Base-by-base conservation (phyloP, 768 basidiomycete genomes). In the Thelephora ganbajun region DNA sequence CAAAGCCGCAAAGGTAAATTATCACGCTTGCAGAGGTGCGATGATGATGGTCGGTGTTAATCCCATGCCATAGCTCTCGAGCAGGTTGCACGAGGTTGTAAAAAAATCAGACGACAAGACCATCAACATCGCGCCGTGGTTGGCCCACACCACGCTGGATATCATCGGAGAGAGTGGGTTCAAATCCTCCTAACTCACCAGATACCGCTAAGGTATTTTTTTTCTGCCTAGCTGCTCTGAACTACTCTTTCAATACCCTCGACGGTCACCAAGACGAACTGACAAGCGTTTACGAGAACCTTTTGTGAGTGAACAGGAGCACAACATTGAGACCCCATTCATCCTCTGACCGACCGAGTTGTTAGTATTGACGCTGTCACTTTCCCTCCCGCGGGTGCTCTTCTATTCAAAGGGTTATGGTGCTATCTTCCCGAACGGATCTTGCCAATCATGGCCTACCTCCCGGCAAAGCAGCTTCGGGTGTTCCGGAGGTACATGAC, bases 361-460 rank as follows among this genome's bases (percentile, higher is more conserved):
- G 12, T 5, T 26, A 61, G 60, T 46, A 33, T 52, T 20, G 62
- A 64, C 30, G 52, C 59, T 5, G 14, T 55, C 35, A 53, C 56
- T 46, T 47, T 50, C 50, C 64, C 55, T 16, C 49, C 56, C 14
- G 48, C 34, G 14, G 50, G 47, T 33, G 58, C 50, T 16, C 14
- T 58, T 14, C 43, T 62, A 5, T 63, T 64, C 50, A 54, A 57
- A 26, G 52, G 54, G 12, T 48, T 57, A 14, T 64, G 60, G 63
- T 46, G 46, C 13, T 60, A 54, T 44, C 34, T 66, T 12, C 65
- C 66, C 0, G 48, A 50, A 36, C 42, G 51, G 4, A 37, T 63
- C 3, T 47, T 64, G 41, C 48, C 53, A 6, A 53, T 48, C 36
- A 48, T 65, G 7, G 51, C 54, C 22, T 60, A 63, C 51, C 49